Base-by-base conservation (phyloP, 2,329 filamentous ascomycete species). In the Clonostachys sp. region DNA sequence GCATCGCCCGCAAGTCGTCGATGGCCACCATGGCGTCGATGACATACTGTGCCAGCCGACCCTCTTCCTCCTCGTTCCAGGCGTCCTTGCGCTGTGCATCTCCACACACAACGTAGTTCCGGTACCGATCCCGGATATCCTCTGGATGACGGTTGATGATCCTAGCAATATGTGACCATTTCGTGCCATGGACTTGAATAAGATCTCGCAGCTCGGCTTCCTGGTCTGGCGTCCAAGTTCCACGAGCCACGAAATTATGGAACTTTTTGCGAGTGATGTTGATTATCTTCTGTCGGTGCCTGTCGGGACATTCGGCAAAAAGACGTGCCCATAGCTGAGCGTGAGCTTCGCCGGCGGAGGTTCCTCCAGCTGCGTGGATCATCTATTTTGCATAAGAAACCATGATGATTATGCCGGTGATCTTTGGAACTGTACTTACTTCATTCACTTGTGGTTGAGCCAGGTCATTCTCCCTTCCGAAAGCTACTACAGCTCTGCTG, bases 81-180 rank as follows among this genome's bases (percentile, higher is more conserved):
- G 66, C 62, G 34, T 78, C 75, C 40, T 70, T 75, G 34, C 72
- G 72, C 48, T 71, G 68, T 1, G 71, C 73, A 6, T 76, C 70
- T 17, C 77, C 77, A 46, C 80, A 83, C 42, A 83, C 67, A 18
- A 87, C 66, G 55, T 86, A 83, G 55, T 89, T 86, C 38, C 83
- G 75, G 71, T 84, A 88, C 5, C 86, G 81, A 60, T 89, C 86
- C 45, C 85, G 78, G 45, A 84, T 74, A 58, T 89, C 85, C 50
- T 82, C 78, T 0, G 78, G 72, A 38, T 82, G 77, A 6, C 87
- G 81, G 51, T 83, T 83, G 52, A 88, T 75, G 18, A 79, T 53
- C n/a, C 72, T 68, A 0, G 75, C 80, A 52, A 91, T 86, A 30
- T 72, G 54, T 12, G 74, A 73, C 83, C 86, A 91, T 49, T 81